A percentile compares a stretch with the other conserved stretches of the same genome.
Evolutionary conservation across 1,139 yeast genomes (phyloP).

Genomic region (Yamadazyma spencermartinsiae): DNA sequence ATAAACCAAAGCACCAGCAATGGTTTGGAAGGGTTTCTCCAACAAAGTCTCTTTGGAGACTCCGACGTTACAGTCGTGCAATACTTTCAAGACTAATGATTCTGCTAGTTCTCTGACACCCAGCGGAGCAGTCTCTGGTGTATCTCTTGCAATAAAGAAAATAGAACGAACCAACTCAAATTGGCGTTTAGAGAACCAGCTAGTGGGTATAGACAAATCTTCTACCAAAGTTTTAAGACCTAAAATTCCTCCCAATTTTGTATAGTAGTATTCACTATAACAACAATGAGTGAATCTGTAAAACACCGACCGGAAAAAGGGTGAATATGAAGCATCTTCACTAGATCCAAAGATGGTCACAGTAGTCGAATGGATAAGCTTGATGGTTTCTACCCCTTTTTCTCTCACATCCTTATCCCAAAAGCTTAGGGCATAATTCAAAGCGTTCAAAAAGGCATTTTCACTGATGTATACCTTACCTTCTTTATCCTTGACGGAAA

Average conservation of each 20-base stretch:
- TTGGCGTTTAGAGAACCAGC: conserved; percentile 77
- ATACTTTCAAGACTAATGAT: conserved; percentile 59
- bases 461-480: conserved; percentile 73
- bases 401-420: conserved; percentile 69
- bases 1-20: conserved; percentile 84
- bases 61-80: conserved; percentile 64
- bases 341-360: conserved; percentile 64
- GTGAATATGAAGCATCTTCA: conserved; percentile 67
- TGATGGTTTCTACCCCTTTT: conserved; percentile 69
- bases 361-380: conserved; percentile 62
- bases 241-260: conserved; percentile 84
- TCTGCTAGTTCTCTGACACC: conserved; percentile 74
- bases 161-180: conserved; percentile 83
- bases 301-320: conserved; percentile 74
- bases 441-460: conserved; percentile 68
- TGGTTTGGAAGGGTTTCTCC: conserved; percentile 78
- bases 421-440: conserved; percentile 78
- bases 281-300: conserved; percentile 88
- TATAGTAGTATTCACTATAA: conserved; percentile 82
- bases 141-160: conserved; percentile 87
- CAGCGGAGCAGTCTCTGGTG: conserved; percentile 85
- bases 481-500: conserved; percentile 76
- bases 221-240: conserved; percentile 76
- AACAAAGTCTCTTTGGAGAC: conserved; percentile 58
- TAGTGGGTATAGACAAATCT: conserved; percentile 64